Conservation (phyloP, 371 early-diverging fungal species). For the Dichotomocladium elegans region DNA sequence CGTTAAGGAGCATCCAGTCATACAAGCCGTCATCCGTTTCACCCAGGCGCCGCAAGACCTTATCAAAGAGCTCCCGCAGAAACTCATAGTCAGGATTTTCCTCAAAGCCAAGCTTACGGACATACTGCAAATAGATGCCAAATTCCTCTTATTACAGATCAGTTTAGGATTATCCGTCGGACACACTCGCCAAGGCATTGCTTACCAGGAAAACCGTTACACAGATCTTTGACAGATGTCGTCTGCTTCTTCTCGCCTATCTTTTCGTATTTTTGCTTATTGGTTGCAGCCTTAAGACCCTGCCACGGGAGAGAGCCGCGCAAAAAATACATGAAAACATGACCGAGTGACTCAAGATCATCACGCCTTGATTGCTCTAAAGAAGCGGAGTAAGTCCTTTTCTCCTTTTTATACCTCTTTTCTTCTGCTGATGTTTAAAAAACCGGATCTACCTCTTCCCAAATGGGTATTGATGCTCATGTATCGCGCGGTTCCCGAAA, state of each 20-base stretch:
- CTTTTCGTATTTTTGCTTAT: constrained; percentile 92
- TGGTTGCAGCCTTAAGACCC: constrained; percentile 87
- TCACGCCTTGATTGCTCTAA: constrained; percentile 92
- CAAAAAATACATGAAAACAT: constrained; percentile 94
- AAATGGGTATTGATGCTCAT: constrained; percentile 95
- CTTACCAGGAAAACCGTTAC: constrained; percentile 73
- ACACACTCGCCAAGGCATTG: not conserved
- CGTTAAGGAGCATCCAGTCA: constrained; percentile 86
- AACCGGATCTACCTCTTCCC: constrained; percentile 54
- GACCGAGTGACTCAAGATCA: constrained; percentile 93
- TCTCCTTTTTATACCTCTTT: not conserved
- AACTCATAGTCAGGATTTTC: constrained; percentile 95
- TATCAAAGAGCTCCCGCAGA: constrained; percentile 81
- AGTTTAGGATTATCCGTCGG: not conserved
- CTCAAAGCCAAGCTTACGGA: constrained; percentile 89
- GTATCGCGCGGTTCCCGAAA: constrained; percentile 95
- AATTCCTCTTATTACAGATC: constrained; percentile 67
- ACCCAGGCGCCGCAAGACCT: constrained; percentile 64
- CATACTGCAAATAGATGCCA: constrained; percentile 87
- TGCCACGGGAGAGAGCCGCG: constrained; percentile 96
- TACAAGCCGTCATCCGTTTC: constrained; percentile 83
- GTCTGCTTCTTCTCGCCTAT: constrained; percentile 91
- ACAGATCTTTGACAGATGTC: constrained; percentile 74
- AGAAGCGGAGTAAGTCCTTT: not conserved
- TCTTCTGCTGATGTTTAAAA: not conserved